These are phyloP conservation scores for Penicillium decumbens DNA, from an alignment of 2,329 filamentous ascomycete genomes.

Conservation along the genomic window DNA sequence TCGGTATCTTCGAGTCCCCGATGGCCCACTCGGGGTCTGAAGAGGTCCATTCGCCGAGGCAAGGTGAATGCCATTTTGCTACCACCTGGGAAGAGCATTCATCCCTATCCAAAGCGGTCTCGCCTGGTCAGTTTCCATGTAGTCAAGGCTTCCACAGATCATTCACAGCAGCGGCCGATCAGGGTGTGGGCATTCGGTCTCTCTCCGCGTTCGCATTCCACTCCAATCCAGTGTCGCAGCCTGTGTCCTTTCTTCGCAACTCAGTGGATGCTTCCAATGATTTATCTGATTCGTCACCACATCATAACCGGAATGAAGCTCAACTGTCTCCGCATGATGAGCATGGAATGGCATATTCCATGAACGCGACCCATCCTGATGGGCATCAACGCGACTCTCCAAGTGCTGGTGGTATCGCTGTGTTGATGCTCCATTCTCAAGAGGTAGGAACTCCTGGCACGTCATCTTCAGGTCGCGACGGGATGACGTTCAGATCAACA, in stretches of 20 bases:
- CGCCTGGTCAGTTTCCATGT: slow-evolving; percentile 18
- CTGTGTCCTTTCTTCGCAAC: slow-evolving; percentile 35
- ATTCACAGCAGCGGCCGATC: slow-evolving; percentile 23
- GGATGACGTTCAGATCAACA: not conserved
- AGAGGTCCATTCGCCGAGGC: slow-evolving; percentile 10
- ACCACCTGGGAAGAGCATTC: slow-evolving; percentile 24
- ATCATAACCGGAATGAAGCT: slow-evolving; percentile 6
- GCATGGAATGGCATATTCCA: slow-evolving; percentile 3
- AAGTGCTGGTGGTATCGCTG: not conserved
- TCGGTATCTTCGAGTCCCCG: slow-evolving; percentile 16
- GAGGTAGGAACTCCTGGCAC: slow-evolving; percentile 1
- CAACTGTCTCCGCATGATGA: slow-evolving; percentile 5
- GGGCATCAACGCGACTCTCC: not conserved
- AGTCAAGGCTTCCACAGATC: slow-evolving; percentile 15
- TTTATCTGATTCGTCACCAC: slow-evolving; percentile 19
- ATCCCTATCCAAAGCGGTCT: slow-evolving; percentile 9
- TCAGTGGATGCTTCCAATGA: slow-evolving; percentile 36
- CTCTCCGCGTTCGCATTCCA: slow-evolving; percentile 30
- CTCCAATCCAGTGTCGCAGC: slow-evolving; percentile 30
- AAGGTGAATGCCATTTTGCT: slow-evolving; percentile 12
- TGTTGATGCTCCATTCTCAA: slow-evolving; percentile 11
- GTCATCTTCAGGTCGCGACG: slow-evolving; percentile 4
- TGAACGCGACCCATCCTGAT: not conserved
- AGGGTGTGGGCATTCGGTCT: slow-evolving; percentile 24
- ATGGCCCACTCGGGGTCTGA: slow-evolving; percentile 10